phyloP scores from a whole-genome alignment of 148 eudicot species.

The Persicaria maculosa region DNA sequence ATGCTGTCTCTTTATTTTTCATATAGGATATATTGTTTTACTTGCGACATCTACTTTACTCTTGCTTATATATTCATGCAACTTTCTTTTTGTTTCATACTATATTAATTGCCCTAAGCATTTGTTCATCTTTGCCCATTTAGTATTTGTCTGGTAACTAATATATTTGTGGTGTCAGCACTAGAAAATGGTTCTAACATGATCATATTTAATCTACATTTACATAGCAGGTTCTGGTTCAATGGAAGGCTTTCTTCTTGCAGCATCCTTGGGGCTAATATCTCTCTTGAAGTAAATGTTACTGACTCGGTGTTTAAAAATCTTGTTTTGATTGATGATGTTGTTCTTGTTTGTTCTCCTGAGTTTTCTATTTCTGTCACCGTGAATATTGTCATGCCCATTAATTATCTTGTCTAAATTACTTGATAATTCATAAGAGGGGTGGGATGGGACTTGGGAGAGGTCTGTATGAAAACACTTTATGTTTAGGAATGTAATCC shows the following conservation, averaged over 20 bases:
- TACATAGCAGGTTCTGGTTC: constrained; percentile 45
- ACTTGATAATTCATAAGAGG: background rate
- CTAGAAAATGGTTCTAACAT: background rate
- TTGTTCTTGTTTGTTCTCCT: background rate
- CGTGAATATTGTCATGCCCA: background rate
- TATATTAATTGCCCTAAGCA: background rate
- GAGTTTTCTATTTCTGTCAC: background rate
- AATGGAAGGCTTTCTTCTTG: constrained; percentile 62
- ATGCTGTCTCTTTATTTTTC: background rate
- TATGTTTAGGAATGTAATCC: no score
- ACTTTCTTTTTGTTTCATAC: background rate
- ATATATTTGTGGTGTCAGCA: background rate
- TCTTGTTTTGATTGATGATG: background rate
- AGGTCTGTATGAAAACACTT: no score
- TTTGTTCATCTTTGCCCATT: background rate
- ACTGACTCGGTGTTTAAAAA: constrained; percentile 1
- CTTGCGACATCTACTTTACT: background rate
- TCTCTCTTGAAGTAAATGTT: constrained; percentile 67
- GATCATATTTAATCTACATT: background rate
- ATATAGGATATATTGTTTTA: background rate
- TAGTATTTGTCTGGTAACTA: background rate
- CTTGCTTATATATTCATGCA: background rate
- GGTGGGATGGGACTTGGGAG: no score
- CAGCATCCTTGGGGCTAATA: constrained; percentile 62
- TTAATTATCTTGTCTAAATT: background rate